Evolutionary conservation across 2,329 filamentous ascomycete genomes (phyloP), one percentile per base, ranked within the genome.

Genomic region (Exutisphaerella laricina): DNA sequence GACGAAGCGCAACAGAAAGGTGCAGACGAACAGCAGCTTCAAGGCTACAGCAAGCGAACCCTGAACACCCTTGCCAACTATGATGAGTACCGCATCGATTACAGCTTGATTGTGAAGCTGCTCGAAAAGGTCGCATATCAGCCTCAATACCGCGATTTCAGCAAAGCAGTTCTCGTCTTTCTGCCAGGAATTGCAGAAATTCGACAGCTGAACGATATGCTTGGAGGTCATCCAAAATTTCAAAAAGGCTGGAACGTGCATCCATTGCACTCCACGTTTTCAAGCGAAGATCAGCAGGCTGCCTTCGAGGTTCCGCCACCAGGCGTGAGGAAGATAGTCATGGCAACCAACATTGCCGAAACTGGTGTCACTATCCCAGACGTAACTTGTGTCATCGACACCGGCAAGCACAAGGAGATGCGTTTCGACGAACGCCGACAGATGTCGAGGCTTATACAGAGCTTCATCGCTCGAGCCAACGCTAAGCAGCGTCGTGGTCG

Each of bases 301-400:
- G 92, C 92, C 0, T 98, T 98, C 62, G 71, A 87, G 4, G 69
- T 95, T 0, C 92, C 92, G 4, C 88, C 89, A 1, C 75, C 74
- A 3, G 90, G 90, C 0, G 74, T 81, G 43, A 79, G 89, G 50
- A 98, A 98, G 68, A 92, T 98, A 51, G 90, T 98, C 2, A 76
- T 98, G 41, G 89, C 92, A 1, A 98, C 92, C 10, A 98, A 98
- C 60, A 98, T 98, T 63, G 92, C 92, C 4, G 92, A 98, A 65
- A 98, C 92, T 1, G 92, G 92, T 70, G 95, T 98, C 60, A 98
- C 92, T 0, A 98, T 98, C 53, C 92, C 92, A 1, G 92, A 98
- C 61, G 87, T 98, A 21, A 97, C 92, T 0, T 95, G 89, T 56
- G 92, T 98, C 33, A 85, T 98, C 45, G 92, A 98, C 64, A 89